Evolutionary conservation across 148 eudicot species (phyloP), one percentile per base, ranked within the genome.

Genomic region (Euryodendron excelsum): DNA sequence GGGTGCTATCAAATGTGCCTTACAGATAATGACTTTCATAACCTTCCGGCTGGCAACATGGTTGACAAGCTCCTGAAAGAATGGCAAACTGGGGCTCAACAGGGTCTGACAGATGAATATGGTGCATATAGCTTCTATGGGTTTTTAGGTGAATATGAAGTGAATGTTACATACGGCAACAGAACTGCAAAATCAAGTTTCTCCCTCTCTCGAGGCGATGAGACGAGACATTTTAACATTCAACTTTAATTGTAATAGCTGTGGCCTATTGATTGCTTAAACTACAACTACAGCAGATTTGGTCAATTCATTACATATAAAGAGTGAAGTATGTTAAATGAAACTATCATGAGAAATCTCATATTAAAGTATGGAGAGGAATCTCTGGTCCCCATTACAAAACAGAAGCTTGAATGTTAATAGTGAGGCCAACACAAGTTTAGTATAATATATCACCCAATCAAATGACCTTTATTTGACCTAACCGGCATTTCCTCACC

Each of bases 1-100:
- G 95, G 97, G 30, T 94, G 98, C 58, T 94, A 92, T 82, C 88
- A 89, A 75, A 95, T 95, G 98, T 95, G 98, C 81, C 87, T 95
- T 3, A 93, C 97, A 0, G 97, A 95, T 41, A 67, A 80, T 23
- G 56, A 86, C 36, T 86, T 93, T 44, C 74, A 72, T 10, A 95
- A 95, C 79, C 90, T 90, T 23, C 97, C 96, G 0, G 85, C 97
- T 0, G 98, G 98, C 12, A 91, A 93, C 37, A 72, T 78, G 1
- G 98, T 95, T 0, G 97, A 95, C 74, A 87, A 77, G 77, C 87
- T 95, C 31, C 78, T 93, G 33, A 80, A 79, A 58, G 96, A 93
- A 73, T 93, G 98, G 97, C 82, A 86, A 79, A 93, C 96, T 2
- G 86, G 87, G 36, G 48, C 34, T 23, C 37, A 87, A 1, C 66